Base-by-base conservation (phyloP, 805 yeast genomes). In the Jamesozyma lodderae region DNA sequence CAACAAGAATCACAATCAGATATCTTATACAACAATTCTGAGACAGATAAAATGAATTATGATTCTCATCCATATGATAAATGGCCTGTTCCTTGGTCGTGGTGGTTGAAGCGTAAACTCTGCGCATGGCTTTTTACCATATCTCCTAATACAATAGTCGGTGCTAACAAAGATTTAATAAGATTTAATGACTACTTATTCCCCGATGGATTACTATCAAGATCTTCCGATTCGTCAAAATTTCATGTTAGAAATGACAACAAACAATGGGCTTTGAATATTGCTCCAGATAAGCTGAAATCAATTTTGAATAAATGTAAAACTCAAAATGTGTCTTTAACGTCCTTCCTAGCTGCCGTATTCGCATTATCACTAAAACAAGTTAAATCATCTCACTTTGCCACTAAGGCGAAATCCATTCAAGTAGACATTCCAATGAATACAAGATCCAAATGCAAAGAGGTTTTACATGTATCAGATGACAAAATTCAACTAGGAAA, bases 361-460 rank as follows among this genome's bases (percentile, higher is more conserved):
- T 25, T 54, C 16, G 36, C 45, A 6, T 13, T 36, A 1, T 25
- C 43, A 2, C 23, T 35, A 25, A 25, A 25, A 10, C 3, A 31
- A 8, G 33, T 18, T 19, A 20, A 32, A 4, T 3, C 19, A 3
- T 6, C 5, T n/a, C 21, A 8, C 6, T 20, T 31, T 20, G 13
- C 20, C n/a, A 6, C 10, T 10, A 26, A 26, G 20, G 8, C 15
- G 9, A 16, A 34, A 1, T 23, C 37, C 14, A 29, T 47, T 10
- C 45, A 41, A 14, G 37, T 45, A 9, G 35, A 30, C 22, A 37
- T 56, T 4, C 61, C 61, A 13, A 45, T 56, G 42, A 51, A 55
- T 40, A 46, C 59, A 0, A 46, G 61, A 38, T 15, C 11, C 4
- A 36, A 39, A 4, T 44, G 53, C 29, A 38, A 42, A 19, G 32